Base-by-base conservation (phyloP, 73 alveolate genomes). In the Paraurostyla sp. region DNA sequence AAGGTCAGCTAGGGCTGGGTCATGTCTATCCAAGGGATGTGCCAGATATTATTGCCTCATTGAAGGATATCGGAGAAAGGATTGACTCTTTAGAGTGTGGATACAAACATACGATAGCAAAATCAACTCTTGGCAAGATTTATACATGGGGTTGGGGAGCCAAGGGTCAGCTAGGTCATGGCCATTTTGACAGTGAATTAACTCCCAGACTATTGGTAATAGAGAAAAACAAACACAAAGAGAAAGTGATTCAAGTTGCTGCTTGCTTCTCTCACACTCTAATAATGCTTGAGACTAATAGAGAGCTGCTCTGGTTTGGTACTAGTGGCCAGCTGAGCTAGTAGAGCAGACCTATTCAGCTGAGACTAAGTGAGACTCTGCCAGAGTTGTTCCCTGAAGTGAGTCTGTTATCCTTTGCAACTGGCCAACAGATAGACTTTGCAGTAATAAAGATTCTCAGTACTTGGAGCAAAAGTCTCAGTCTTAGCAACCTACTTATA, bases 91-190 rank as follows among this genome's bases (percentile, higher is more conserved):
- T 97, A 7, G 97, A 96, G n/a, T 98, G 99, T 75, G 99, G 99
- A 1, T 96, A 92, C 87, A 93, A 95, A 52, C 99, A 98, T 88
- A 93, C 95, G n/a, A 95, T 98, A 4, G 99, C 99, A 18, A 98
- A 92, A 87, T 92, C 99, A 25, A 80, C 98, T 27, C 93, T 98
- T 15, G 99, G 99, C 15, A 96, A 97, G 60, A 97, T 98, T 6
- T 98, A 95, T 83, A 96, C 99, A 0, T 98, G 99, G 99, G 99
- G 99, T 4, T 95, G 97, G 93, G 99, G 99, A 13, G 84, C 96
- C 43, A 92, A 89, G 82, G 99, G 99, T 9, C 95, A 98, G 86
- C 94, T 98, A 57, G 99, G 99, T 0, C 97, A 91, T 43, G 98
- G 97, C 45, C 75, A 69, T 59, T 71, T 56, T 59, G 90, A 91